Evolutionary conservation across 805 yeast species (phyloP), one percentile per base, ranked within the genome.

Genomic region (Gaillardinia entomophila): DNA sequence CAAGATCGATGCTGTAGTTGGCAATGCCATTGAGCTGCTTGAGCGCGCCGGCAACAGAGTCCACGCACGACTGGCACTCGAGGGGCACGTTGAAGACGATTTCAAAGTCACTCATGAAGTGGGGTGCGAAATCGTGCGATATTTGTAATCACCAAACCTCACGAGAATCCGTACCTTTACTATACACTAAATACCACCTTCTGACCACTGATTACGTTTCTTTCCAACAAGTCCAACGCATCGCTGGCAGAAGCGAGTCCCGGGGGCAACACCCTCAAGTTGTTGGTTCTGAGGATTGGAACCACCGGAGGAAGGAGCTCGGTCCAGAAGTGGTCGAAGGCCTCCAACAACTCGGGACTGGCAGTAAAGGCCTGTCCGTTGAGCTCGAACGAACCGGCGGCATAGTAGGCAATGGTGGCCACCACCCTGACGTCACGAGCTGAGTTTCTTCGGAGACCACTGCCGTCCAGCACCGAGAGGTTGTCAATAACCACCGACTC

Each of bases 41-140:
- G 12, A 90, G 63, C 4, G 83, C 82, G 2, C 54, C 43, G 11
- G 64, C 48, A 3, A 88, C 79, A 2, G 79, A 69, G 2, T 70
- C 68, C 10, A 80, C 80, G 53, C 96, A 87, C 8, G 73, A 61
- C 20, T 78, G 64, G 52, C 97, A 90, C 40, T 80, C 79, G 73
- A 90, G 65, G 5, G 92, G 88, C 33, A 88, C 92, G 10, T 92
- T 89, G 56, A 84, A 88, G 6, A 83, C 86, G 4, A 90, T 76
- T 64, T 82, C 71, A 38, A 65, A 66, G 32, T 30, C 32, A 34
- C 30, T 19, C n/a, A n/a, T n/a, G n/a, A n/a, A n/a, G n/a, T n/a
- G n/a, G n/a, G n/a, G n/a, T n/a, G n/a, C n/a, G n/a, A n/a, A n/a
- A n/a, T n/a, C n/a, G n/a, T n/a, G n/a, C n/a, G n/a, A n/a, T n/a